Evolutionary conservation across 768 basidiomycete species (phyloP).

Genomic region (Kwoniella bestiolae): DNA sequence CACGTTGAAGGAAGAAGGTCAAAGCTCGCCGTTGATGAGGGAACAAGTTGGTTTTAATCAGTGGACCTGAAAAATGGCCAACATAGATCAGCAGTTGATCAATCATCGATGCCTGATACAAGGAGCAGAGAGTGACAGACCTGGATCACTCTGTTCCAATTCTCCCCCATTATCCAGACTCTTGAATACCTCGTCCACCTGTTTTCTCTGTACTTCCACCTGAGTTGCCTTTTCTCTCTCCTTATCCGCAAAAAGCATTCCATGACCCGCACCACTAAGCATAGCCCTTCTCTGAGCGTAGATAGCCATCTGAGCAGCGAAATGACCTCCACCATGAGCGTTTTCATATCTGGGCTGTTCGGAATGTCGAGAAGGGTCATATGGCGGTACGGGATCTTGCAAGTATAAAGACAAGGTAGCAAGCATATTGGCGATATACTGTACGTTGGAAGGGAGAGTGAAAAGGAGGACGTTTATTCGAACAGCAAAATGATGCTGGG

Average conservation of each 20-base stretch:
- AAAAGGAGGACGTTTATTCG: slow-evolving; percentile 84
- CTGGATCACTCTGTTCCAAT: slow-evolving; percentile 78
- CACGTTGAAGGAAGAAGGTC: slow-evolving; percentile 87
- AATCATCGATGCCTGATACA: too few relatives aligned
- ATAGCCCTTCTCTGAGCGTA: slow-evolving; percentile 14
- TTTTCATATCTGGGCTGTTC: slow-evolving; percentile 77
- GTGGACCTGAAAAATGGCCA: slow-evolving; percentile 50
- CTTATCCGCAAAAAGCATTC: slow-evolving; percentile 18
- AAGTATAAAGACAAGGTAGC: slow-evolving; percentile 71
- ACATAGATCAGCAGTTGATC: too few relatives aligned
- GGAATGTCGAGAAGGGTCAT: slow-evolving; percentile 65
- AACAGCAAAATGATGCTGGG: slow-evolving; percentile 58
- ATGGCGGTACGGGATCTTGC: slow-evolving; percentile 75
- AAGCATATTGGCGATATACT: slow-evolving; percentile 76
- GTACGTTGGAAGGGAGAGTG: slow-evolving; percentile 91
- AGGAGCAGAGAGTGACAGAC: slow-evolving; percentile 65
- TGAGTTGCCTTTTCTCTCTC: slow-evolving; percentile 64
- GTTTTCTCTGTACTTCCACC: slow-evolving; percentile 87
- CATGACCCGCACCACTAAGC: not conserved
- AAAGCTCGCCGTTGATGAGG: slow-evolving; percentile 98
- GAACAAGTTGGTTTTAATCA: slow-evolving; percentile 82
- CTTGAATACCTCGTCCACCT: slow-evolving; percentile 92
- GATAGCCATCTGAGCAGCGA: slow-evolving; percentile 27
- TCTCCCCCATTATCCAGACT: slow-evolving; percentile 85
- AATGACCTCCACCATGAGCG: slow-evolving; percentile 66